Conservation (phyloP, 2,329 filamentous ascomycete genomes). For the Aulographum hederae region DNA sequence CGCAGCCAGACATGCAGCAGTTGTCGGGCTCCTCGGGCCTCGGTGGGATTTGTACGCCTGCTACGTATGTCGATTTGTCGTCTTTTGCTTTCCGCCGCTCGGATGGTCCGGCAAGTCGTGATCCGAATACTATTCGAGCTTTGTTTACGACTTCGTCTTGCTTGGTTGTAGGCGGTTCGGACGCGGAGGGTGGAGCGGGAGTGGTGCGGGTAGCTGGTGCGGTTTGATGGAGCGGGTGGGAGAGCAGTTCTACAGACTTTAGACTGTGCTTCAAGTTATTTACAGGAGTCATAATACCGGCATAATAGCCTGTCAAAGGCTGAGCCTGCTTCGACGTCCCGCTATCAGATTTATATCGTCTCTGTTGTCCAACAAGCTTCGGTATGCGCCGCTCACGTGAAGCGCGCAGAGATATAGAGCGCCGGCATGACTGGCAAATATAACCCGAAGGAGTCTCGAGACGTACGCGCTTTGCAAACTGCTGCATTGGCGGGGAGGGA, state of each 20-base stretch:
- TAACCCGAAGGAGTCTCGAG: too few species aligned
- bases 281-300: background rate
- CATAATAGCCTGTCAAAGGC: background rate
- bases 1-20: slow-evolving; percentile 97
- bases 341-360: too few species aligned
- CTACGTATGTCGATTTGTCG: slow-evolving; percentile 44
- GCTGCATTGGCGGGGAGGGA: too few species aligned
- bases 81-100: slow-evolving; percentile 45
- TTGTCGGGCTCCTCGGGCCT: slow-evolving; percentile 83
- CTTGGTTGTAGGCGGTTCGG: background rate
- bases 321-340: too few species aligned
- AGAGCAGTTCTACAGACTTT: background rate
- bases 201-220: background rate
- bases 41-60: slow-evolving; percentile 68
- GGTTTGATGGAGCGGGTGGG: background rate
- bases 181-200: background rate
- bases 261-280: background rate
- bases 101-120: slow-evolving; percentile 54
- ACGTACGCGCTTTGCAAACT: too few species aligned
- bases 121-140: slow-evolving; percentile 63
- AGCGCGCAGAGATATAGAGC: too few species aligned
- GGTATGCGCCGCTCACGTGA: too few species aligned
- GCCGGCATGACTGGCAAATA: too few species aligned
- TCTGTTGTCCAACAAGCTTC: too few species aligned
- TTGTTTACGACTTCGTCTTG: background rate